A percentile compares a stretch with the other conserved stretches of the same genome.
Conservation (phyloP, 257 asterid species). For the Jasminum sambac region DNA sequence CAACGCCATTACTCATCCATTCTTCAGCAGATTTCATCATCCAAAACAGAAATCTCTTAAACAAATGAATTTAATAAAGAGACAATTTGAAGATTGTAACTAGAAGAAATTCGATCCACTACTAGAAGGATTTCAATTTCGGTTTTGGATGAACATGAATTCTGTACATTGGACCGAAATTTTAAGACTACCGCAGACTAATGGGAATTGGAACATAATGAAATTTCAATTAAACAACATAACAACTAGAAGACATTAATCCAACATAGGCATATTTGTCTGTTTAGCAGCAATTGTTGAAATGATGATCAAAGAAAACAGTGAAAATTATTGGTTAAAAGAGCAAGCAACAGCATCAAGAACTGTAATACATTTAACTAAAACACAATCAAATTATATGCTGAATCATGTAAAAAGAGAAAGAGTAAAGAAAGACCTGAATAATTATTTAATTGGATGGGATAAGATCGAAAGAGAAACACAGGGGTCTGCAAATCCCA, state of each 20-base stretch:
- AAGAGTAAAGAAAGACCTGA: not conserved
- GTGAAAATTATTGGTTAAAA: too few relatives aligned
- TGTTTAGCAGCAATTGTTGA: not conserved
- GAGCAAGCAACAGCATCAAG: not conserved
- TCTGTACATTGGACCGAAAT: not conserved
- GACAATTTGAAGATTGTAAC: not conserved
- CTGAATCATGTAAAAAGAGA: not conserved
- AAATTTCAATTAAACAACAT: not conserved
- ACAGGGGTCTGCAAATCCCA: constrained; percentile 22
- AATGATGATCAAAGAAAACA: not conserved
- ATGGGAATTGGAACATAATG: not conserved
- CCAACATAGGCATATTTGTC: not conserved
- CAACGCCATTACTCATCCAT: constrained; percentile 61
- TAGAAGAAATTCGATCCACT: not conserved
- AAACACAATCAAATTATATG: not conserved
- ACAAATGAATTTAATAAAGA: not conserved
- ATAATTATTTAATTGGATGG: not conserved
- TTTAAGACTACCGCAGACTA: not conserved
- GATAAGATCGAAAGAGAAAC: not conserved
- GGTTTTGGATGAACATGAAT: not conserved
- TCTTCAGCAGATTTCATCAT: constrained; percentile 27
- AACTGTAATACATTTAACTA: not conserved
- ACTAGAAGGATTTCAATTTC: not conserved
- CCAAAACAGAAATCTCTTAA: constrained; percentile 1
- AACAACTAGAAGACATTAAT: not conserved